phyloP scores from a whole-genome alignment of 1,284 basidiomycete genomes.

The Ustilago nuda region DNA sequence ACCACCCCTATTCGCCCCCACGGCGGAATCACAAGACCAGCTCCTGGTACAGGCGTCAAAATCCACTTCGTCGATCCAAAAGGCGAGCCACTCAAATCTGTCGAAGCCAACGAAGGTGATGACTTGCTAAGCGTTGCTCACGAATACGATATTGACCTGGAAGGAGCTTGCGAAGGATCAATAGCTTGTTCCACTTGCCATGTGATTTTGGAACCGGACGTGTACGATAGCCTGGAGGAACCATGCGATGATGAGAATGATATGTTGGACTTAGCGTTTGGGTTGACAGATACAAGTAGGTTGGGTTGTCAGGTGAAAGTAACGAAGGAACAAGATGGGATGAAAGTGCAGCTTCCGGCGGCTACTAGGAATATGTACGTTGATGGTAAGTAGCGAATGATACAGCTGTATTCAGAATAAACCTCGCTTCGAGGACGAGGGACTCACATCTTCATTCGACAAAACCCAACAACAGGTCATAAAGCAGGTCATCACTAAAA shows the following conservation, averaged over 20 bases:
- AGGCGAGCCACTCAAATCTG: slow-evolving; percentile 82
- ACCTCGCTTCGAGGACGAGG: not conserved
- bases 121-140: slow-evolving; percentile 91
- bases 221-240: slow-evolving; percentile 87
- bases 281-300: slow-evolving; percentile 82
- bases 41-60: slow-evolving; percentile 78
- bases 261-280: slow-evolving; percentile 98
- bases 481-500: slow-evolving; percentile 48
- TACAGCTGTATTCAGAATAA: no score
- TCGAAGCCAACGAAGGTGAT: slow-evolving; percentile 93
- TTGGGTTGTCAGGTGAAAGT: slow-evolving; percentile 84
- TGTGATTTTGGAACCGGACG: slow-evolving; percentile 84
- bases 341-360: slow-evolving; percentile 85
- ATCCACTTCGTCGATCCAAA: slow-evolving; percentile 90
- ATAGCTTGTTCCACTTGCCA: slow-evolving; percentile 98
- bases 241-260: slow-evolving; percentile 92
- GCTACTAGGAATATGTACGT: slow-evolving; percentile 98
- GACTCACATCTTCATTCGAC: not conserved
- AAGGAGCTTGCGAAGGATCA: slow-evolving; percentile 94
- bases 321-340: slow-evolving; percentile 84
- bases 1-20: slow-evolving; percentile 58
- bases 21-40: slow-evolving; percentile 74
- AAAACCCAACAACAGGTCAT: slow-evolving; percentile 23
- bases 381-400: slow-evolving; percentile 73
- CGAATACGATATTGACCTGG: slow-evolving; percentile 96